Evolutionary conservation across 1,139 yeast genomes (phyloP).

Genomic region (Hemisphaericaspora subhashii): DNA sequence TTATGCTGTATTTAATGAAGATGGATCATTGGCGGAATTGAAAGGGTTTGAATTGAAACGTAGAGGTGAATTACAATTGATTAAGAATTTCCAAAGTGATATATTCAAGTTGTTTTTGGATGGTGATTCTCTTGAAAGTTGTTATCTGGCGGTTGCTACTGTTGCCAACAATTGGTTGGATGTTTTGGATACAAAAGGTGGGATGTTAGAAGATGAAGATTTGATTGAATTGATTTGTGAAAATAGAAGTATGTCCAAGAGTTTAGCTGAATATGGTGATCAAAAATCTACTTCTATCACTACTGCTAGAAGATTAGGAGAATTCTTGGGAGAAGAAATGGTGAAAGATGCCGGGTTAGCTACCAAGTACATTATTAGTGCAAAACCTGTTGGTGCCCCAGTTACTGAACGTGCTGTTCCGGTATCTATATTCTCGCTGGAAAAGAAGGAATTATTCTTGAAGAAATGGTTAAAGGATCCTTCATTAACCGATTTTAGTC

Average conservation of each 20-base stretch:
- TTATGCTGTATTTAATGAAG: conserved; percentile 95
- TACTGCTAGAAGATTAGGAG: conserved; percentile 90
- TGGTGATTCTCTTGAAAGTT: conserved; percentile 73
- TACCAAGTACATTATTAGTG: conserved; percentile 89
- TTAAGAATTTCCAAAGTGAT: conserved; percentile 94
- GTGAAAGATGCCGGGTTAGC: conserved; percentile 95
- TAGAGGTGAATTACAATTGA: conserved; percentile 92
- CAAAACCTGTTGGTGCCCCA: conserved; percentile 81
- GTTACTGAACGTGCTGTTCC: conserved; percentile 97
- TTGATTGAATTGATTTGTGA: conserved; percentile 93
- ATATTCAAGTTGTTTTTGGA: conserved; percentile 88
- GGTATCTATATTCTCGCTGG: conserved; percentile 89
- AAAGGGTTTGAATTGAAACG: conserved; percentile 97
- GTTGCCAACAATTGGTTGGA: conserved; percentile 97
- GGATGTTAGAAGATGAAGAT: conserved; percentile 90
- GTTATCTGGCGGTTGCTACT: conserved; percentile 86
- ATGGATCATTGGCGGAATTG: conserved; percentile 90
- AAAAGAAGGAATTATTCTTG: conserved; percentile 63
- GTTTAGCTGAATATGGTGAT: conserved; percentile 82
- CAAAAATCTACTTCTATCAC: conserved; percentile 96
- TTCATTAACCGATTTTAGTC: conserved; percentile 78
- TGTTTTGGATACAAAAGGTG: conserved; percentile 84
- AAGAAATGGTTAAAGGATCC: conserved; percentile 88
- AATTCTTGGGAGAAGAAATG: conserved; percentile 96
- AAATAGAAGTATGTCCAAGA: conserved; percentile 92